Percentiles rank a stretch among this genome's conserved stretches.
Evolutionary conservation across 2,329 filamentous ascomycete genomes (phyloP).

Genomic region (Penicillium sp.): DNA sequence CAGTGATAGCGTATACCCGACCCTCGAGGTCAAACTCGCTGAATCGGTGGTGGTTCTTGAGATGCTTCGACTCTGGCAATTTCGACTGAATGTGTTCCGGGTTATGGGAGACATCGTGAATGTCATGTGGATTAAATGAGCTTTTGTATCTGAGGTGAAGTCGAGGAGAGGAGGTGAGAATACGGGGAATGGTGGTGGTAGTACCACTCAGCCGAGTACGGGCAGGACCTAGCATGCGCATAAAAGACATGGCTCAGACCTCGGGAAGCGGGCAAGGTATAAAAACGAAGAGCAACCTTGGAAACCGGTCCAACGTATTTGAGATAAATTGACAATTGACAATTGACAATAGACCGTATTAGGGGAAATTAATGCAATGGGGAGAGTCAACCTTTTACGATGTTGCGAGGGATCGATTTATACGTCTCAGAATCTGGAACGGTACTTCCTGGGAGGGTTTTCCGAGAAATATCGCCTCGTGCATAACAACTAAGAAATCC

Average conservation of each 20-base stretch:
- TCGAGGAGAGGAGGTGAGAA: conserved; percentile 7
- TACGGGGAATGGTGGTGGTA: conserved; percentile 2
- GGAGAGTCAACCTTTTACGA: background rate
- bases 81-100: conserved; percentile 37
- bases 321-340: too few species aligned
- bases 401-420: conserved; percentile 20
- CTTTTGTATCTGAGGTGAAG: conserved; percentile 25
- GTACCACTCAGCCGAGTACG: conserved; percentile 14
- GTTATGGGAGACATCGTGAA: conserved; percentile 15
- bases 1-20: conserved; percentile 46
- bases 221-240: conserved; percentile 9
- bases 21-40: conserved; percentile 46
- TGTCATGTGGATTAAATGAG: conserved; percentile 15
- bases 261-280: background rate
- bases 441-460: conserved; percentile 19
- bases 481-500: background rate
- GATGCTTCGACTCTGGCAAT: conserved; percentile 24
- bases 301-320: background rate
- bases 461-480: conserved; percentile 18
- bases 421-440: conserved; percentile 18
- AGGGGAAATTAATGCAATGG: background rate
- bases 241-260: conserved; percentile 17
- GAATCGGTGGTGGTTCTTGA: conserved; percentile 36
- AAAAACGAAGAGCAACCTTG: background rate
- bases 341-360: background rate